Percentiles rank a stretch among this genome's conserved stretches.
Evolutionary conservation across 805 yeast genomes (phyloP).

Genomic region (Candida glaebosa): DNA sequence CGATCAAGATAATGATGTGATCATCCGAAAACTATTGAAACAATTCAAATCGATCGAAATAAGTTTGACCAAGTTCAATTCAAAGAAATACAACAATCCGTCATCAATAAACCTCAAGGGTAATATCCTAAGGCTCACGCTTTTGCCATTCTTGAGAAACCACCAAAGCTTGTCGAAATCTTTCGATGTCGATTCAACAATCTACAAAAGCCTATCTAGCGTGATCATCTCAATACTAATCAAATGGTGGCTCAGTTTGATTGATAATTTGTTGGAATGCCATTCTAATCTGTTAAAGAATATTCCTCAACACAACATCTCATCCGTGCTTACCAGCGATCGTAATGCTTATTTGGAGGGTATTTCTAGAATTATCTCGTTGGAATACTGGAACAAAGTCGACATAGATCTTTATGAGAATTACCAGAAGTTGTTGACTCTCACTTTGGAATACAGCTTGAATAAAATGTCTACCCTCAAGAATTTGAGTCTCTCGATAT

Average conservation of each 20-base stretch:
- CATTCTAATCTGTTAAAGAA: background rate
- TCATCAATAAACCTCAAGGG: slow-evolving; percentile 9
- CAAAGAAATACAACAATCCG: slow-evolving; percentile 32
- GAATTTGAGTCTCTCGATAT: slow-evolving; percentile 49
- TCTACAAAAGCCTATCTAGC: slow-evolving; percentile 31
- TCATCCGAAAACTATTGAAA: slow-evolving; percentile 22
- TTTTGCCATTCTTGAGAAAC: slow-evolving; percentile 43
- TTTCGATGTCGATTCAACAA: slow-evolving; percentile 17
- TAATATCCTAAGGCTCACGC: slow-evolving; percentile 45
- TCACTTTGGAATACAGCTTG: slow-evolving; percentile 53
- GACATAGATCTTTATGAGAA: slow-evolving; percentile 20
- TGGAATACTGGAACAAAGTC: slow-evolving; percentile 42
- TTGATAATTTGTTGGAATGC: slow-evolving; percentile 8
- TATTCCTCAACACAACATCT: background rate
- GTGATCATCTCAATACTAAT: slow-evolving; percentile 31
- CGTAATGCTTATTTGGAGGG: slow-evolving; percentile 48
- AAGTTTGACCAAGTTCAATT: slow-evolving; percentile 41
- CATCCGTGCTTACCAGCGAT: slow-evolving; percentile 6
- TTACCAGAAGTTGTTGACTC: slow-evolving; percentile 37
- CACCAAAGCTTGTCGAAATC: slow-evolving; percentile 17
- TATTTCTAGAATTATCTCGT: slow-evolving; percentile 46
- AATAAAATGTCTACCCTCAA: slow-evolving; percentile 45
- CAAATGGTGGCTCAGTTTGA: slow-evolving; percentile 54
- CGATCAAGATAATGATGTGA: slow-evolving; percentile 9
- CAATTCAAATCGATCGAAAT: slow-evolving; percentile 41